phyloP scores from a whole-genome alignment of 2,329 filamentous ascomycete genomes.

The Cylindrodendrum hubeiense region DNA sequence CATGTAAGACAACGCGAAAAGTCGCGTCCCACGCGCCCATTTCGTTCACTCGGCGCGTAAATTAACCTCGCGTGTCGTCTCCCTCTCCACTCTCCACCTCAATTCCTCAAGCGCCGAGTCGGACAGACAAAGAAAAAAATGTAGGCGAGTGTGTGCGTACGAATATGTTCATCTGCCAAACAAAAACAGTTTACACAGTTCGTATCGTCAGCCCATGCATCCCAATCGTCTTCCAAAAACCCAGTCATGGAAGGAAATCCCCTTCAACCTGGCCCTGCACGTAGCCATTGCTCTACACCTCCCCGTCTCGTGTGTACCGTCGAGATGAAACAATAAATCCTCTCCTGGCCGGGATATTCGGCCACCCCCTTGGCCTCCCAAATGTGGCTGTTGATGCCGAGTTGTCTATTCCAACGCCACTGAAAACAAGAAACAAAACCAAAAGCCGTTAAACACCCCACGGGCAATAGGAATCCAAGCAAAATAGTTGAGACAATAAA shows the following conservation, averaged over 20 bases:
- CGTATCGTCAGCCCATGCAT: conserved; percentile 30
- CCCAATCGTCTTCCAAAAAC: conserved; percentile 34
- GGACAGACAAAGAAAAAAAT: conserved; percentile 26
- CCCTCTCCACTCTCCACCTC: conserved; percentile 19
- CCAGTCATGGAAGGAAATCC: conserved; percentile 23
- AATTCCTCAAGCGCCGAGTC: neutral
- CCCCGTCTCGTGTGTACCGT: conserved; percentile 7
- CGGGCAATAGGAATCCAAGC: conserved; percentile 32
- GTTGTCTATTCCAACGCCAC: conserved; percentile 44
- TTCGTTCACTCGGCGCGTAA: conserved; percentile 41
- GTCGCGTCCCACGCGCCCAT: conserved; percentile 36
- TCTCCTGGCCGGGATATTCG: conserved; percentile 1
- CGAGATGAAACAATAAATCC: conserved; percentile 32
- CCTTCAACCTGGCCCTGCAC: conserved; percentile 1
- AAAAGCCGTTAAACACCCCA: conserved; percentile 36
- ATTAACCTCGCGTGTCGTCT: conserved; percentile 38
- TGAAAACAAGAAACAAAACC: conserved; percentile 30
- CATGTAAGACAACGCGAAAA: conserved; percentile 37
- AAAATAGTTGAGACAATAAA: conserved; percentile 26
- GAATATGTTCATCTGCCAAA: conserved; percentile 13
- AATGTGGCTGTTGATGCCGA: conserved; percentile 36
- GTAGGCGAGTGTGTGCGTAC: conserved; percentile 7
- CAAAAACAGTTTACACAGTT: conserved; percentile 8
- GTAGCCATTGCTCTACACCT: conserved; percentile 28
- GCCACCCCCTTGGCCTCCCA: conserved; percentile 25